These are phyloP conservation scores for Candolleomyces efflorescens DNA, from an alignment of 768 basidiomycete genomes.

Conservation along the genomic window DNA sequence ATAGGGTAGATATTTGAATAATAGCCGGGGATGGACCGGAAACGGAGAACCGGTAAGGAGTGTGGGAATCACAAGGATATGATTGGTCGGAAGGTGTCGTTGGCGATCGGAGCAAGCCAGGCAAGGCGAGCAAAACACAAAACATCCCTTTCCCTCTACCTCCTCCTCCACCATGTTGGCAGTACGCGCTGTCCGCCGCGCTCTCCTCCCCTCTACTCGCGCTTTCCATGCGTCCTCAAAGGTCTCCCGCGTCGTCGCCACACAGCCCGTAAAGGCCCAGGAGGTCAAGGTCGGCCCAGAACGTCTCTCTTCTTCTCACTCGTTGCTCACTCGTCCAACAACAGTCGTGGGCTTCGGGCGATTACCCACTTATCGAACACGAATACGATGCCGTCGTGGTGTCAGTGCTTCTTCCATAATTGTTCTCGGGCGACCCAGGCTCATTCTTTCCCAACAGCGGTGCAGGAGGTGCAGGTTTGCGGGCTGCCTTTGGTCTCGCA, in stretches of 20 bases:
- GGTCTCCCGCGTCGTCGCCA: conserved; percentile 57
- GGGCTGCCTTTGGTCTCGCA: conserved; percentile 97
- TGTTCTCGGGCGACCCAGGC: conserved; percentile 1
- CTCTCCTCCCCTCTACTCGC: conserved; percentile 46
- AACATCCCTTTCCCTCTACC: conserved; percentile 13
- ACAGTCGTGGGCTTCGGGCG: conserved; percentile 75
- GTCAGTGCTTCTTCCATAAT: conserved; percentile 50
- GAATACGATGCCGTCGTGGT: conserved; percentile 99
- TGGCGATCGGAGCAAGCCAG: conserved; percentile 20
- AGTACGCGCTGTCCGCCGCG: conserved; percentile 56
- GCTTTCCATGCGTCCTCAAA: conserved; percentile 65
- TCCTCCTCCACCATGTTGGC: conserved; percentile 50
- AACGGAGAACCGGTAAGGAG: conserved; percentile 10
- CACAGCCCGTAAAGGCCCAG: conserved; percentile 75
- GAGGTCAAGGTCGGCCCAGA: conserved; percentile 63
- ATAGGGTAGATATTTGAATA: too few relatives aligned
- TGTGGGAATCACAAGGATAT: conserved; percentile 34
- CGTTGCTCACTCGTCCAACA: conserved; percentile 14
- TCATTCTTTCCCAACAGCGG: conserved; percentile 48
- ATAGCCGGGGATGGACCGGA: conserved; percentile 10
- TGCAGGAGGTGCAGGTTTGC: conserved; percentile 96
- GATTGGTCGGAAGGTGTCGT: conserved; percentile 36
- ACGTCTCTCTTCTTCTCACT: conserved; percentile 7
- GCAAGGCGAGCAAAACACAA: not conserved
- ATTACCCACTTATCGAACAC: conserved; percentile 97